Evolutionary conservation across 805 yeast species (phyloP).

Genomic region (Hanseniaspora lindneri): DNA sequence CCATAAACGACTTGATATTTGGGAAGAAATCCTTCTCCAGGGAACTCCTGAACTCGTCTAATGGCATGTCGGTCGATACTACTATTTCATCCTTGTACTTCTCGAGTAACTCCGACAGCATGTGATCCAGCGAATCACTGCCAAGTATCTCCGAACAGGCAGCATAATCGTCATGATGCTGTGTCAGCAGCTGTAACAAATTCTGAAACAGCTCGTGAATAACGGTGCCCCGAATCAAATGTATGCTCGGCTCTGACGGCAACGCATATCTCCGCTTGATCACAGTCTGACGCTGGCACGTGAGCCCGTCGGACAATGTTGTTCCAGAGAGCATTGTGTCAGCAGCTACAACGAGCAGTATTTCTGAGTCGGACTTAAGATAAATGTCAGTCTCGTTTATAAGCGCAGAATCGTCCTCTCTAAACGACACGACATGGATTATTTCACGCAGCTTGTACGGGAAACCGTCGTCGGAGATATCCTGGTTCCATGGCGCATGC

Average conservation of each 20-base stretch:
- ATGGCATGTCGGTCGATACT: conserved; percentile 34
- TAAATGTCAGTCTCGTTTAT: not conserved
- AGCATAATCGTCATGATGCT: conserved; percentile 30
- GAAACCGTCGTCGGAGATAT: not conserved
- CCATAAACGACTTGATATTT: conserved; percentile 44
- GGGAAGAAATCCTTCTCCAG: conserved; percentile 38
- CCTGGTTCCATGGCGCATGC: conserved; percentile 17
- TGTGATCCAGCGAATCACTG: conserved; percentile 41
- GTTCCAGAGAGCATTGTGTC: conserved; percentile 13
- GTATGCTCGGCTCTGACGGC: conserved; percentile 53
- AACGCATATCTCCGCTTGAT: conserved; percentile 13
- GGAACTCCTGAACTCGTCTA: conserved; percentile 34
- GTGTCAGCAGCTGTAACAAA: conserved; percentile 30
- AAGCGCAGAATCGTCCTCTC: not conserved
- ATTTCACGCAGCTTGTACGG: conserved; percentile 5
- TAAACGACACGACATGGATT: conserved; percentile 1
- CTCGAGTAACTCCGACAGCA: conserved; percentile 17
- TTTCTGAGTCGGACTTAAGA: not conserved
- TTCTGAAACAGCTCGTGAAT: conserved; percentile 62
- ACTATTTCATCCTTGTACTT: conserved; percentile 6
- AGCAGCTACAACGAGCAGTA: conserved; percentile 1
- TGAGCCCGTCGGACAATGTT: conserved; percentile 6
- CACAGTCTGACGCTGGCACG: conserved; percentile 15
- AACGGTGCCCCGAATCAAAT: conserved; percentile 67
- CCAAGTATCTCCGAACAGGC: conserved; percentile 33